Evolutionary conservation across 768 basidiomycete species (phyloP), one percentile per base, ranked within the genome.

Genomic region (Calocera viscosa): DNA sequence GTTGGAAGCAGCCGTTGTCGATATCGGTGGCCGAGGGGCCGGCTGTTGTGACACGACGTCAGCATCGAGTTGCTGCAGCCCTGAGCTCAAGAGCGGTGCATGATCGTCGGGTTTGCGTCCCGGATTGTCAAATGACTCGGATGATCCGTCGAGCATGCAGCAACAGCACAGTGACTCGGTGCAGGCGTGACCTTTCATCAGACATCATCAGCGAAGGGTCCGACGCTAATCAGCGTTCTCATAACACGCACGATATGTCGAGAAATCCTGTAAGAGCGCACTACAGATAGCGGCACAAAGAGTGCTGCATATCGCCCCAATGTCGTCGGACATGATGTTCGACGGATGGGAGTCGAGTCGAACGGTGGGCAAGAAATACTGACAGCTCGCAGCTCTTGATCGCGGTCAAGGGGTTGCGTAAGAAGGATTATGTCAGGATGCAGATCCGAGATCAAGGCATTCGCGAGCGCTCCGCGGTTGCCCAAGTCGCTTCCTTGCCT

Each of bases 131-230:
- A 16, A 60, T 32, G 53, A 60, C 16, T 26, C 30, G 26, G 53
- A 11, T 22, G 26, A 32, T 26, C 53, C 53, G 24, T 60, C 30
- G 19, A 26, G 30, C 30, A 32, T 32, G 53, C 11, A 22, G 53
- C 53, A 60, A 7, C 5, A 60, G 53, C 53, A 60, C 14, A 60
- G 53, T 16, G 53, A 60, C 53, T 60, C 53, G 30, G 53, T 60
- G 26, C 53, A 60, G 10, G 53, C 26, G 22, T 60, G 53, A 30
- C 53, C 53, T 60, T 8, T 60, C 24, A 47, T 47, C 24, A 19
- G 43, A 19, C 24, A 7, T 47, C 24, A 7, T 47, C 7, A 47
- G 43, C 24, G 8, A 8, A 8, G 7, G 43, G 19, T 47, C 43
- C 19, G 43, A 47, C 19, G 43, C 19, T 7, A 47, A 17, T 47